These are phyloP conservation scores for Olyra latifolia DNA, from an alignment of 176 grass and related monocot species.

Conservation along the genomic window DNA sequence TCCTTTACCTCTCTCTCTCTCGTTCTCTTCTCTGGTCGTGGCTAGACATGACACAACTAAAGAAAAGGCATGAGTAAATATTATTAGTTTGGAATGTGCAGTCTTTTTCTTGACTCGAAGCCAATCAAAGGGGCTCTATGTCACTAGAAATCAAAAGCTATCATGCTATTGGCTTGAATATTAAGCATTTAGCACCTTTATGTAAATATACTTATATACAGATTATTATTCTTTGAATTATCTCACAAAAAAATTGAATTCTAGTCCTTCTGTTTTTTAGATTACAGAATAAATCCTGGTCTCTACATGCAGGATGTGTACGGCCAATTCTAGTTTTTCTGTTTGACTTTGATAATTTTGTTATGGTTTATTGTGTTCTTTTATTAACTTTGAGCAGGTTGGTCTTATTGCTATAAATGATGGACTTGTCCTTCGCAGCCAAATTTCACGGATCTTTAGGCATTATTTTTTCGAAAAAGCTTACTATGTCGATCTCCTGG, in stretches of 20 bases:
- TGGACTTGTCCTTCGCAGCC: slow-evolving; percentile 54
- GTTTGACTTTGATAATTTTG: background rate
- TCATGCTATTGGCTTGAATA: background rate
- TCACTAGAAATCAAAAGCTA: background rate
- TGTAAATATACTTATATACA: background rate
- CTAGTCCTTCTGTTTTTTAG: background rate
- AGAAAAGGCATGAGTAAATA: background rate
- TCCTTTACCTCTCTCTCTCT: too few relatives aligned
- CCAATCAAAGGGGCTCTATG: background rate
- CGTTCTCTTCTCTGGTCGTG: too few relatives aligned
- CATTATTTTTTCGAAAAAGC: slow-evolving; percentile 32
- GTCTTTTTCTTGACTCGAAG: background rate
- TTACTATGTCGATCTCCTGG: slow-evolving; percentile 63
- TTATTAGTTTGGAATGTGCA: background rate
- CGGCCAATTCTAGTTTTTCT: background rate
- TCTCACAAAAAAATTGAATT: too few relatives aligned
- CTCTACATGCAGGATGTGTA: too few relatives aligned
- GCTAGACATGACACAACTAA: too few relatives aligned
- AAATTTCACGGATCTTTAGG: slow-evolving; percentile 54
- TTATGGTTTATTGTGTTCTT: background rate
- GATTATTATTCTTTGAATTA: background rate
- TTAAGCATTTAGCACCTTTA: slow-evolving; percentile 1
- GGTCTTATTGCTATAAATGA: slow-evolving; percentile 67
- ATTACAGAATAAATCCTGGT: too few relatives aligned
- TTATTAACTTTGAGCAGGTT: slow-evolving; percentile 32